Percentiles rank a stretch among this genome's conserved stretches.
These are phyloP conservation scores for Coemansia sp. DNA, from an alignment of 192 early-diverging fungal species.

Conservation along the genomic window DNA sequence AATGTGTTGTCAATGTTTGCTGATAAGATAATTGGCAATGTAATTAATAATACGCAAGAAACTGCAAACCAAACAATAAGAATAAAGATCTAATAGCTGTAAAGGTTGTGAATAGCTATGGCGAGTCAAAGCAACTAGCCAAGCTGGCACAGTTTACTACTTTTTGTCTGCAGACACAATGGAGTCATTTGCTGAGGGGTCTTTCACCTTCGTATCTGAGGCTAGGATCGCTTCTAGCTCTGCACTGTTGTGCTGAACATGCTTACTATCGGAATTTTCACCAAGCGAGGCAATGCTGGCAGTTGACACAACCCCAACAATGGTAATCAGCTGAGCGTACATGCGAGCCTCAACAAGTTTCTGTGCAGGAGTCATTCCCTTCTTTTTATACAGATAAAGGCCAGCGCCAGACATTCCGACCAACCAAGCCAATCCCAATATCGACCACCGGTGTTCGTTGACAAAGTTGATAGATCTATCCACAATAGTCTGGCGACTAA, in stretches of 20 bases:
- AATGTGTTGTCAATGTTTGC: background rate
- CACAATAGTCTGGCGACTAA: conserved; percentile 8
- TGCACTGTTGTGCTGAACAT: conserved; percentile 35
- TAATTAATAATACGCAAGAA: background rate
- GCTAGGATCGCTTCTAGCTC: conserved; percentile 44
- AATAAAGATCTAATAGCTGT: background rate
- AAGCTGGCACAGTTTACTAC: background rate
- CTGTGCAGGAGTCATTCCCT: conserved; percentile 60
- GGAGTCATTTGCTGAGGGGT: background rate
- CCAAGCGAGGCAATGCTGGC: conserved; percentile 57
- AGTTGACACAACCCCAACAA: conserved; percentile 61
- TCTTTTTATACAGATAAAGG: conserved; percentile 43
- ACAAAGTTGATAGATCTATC: conserved; percentile 35
- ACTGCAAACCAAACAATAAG: background rate
- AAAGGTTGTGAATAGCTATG: background rate
- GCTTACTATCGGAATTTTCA: conserved; percentile 20
- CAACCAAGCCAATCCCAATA: conserved; percentile 55
- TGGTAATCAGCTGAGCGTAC: conserved; percentile 67
- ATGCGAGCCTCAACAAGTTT: conserved; percentile 71
- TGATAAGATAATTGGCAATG: background rate
- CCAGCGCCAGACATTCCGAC: conserved; percentile 43
- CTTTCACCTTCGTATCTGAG: conserved; percentile 21
- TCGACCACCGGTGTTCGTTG: conserved; percentile 46
- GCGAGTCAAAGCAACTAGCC: background rate
- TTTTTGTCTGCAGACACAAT: background rate